Conservation (phyloP, 192 early-diverging fungal species). For the Spinellus fusiger region DNA sequence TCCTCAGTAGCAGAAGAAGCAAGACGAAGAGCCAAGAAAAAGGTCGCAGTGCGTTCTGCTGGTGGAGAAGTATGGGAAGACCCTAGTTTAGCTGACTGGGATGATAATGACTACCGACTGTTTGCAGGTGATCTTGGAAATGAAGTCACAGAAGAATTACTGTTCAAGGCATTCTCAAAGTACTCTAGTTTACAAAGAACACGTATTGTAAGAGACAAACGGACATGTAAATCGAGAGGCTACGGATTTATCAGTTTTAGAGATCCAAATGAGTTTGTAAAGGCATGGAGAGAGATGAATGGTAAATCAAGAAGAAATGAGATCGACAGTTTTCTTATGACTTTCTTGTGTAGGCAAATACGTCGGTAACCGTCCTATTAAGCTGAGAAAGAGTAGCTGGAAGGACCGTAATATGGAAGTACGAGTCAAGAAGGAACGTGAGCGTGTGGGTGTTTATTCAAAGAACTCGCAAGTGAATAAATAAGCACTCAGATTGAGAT, state of each 20-base stretch:
- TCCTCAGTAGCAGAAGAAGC: background rate
- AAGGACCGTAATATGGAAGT: constrained; percentile 82
- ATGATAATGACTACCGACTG: constrained; percentile 84
- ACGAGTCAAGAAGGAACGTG: constrained; percentile 37
- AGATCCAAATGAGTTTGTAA: constrained; percentile 86
- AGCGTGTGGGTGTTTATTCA: constrained; percentile 29
- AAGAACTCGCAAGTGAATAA: too few relatives aligned
- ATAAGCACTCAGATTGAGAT: too few relatives aligned
- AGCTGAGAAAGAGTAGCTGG: constrained; percentile 90
- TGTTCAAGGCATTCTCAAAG: constrained; percentile 77
- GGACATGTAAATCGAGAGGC: constrained; percentile 79
- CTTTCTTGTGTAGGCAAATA: constrained; percentile 70
- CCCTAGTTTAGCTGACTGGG: constrained; percentile 78
- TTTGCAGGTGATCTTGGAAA: constrained; percentile 94
- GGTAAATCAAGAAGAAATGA: constrained; percentile 40
- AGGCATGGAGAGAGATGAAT: constrained; percentile 93
- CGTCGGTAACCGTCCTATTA: constrained; percentile 91
- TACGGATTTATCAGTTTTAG: constrained; percentile 94
- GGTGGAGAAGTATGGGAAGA: constrained; percentile 97
- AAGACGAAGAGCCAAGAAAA: constrained; percentile 49
- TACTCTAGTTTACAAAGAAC: constrained; percentile 80
- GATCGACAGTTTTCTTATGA: background rate
- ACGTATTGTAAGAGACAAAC: constrained; percentile 80
- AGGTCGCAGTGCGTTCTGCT: constrained; percentile 68
- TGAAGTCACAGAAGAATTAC: constrained; percentile 82